Base-by-base conservation (phyloP, 768 basidiomycete genomes). In the Tubosaeta sp. region DNA sequence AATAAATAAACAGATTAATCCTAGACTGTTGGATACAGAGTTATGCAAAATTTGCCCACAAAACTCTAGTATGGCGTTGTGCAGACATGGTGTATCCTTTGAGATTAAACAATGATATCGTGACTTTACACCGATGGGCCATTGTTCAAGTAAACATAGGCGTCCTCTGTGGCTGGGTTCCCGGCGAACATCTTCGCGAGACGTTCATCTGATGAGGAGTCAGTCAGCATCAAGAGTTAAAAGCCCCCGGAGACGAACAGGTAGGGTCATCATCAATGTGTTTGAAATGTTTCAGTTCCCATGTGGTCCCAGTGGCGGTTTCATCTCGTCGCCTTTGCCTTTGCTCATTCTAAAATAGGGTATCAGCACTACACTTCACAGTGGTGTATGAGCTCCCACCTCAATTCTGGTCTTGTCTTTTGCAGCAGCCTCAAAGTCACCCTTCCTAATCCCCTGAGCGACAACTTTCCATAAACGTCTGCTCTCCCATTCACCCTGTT, bases 371-470 rank as follows among this genome's bases (percentile, higher is more conserved):
- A 35, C 6, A 31, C 43, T 4, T 12, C 12, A 2, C 7, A 26
- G 27, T 10, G 17, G 14, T 3, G 26, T 26, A 38, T 12, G 26
- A 19, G 34, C 32, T 1, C 69, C 71, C 53, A 88, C 92, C 87
- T 98, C 95, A 43, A 98, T 93, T 70, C 84, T 79, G 43, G 77
- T 79, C 83, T 99, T 97, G 66, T 94, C 95, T 59, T 71, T 74
- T 54, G 86, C 86, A 4, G 95, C 95, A n/a, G 76, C 71, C 47
- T 99, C 95, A 65, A 93, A 98, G 64, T 97, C 91, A 13, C 91
- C 89, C 52, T 86, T 87, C 50, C 87, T 73, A 54, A 98, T 98
- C 13, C 95, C 95, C 66, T 88, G 88, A 19, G 94, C 86, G 22
- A 97, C 95, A 43, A 79, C 75, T 56, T 74, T 69, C 95, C 95